Percentiles rank a stretch among this genome's conserved stretches.
These are phyloP conservation scores for Pseudogymnoascus sp. DNA, from an alignment of 2,329 filamentous ascomycete genomes.

Conservation along the genomic window DNA sequence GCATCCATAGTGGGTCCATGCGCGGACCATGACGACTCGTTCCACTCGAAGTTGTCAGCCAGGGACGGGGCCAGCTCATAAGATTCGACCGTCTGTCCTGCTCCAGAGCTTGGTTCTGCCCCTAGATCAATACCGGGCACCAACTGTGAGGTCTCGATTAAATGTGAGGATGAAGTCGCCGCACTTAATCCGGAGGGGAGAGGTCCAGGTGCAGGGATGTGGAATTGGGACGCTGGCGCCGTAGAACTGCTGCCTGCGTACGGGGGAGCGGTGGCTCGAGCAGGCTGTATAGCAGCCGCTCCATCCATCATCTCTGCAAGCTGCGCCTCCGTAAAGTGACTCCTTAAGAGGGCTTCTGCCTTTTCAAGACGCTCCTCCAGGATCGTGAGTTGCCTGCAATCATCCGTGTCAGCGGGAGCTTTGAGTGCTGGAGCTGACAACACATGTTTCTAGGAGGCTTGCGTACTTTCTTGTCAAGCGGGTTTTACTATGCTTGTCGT, in stretches of 20 bases:
- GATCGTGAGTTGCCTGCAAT: slow-evolving; percentile 7
- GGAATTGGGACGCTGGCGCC: not conserved
- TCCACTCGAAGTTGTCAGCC: slow-evolving; percentile 8
- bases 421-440: not conserved
- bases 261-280: not conserved
- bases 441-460: not conserved
- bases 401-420: not conserved
- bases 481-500: slow-evolving; percentile 11
- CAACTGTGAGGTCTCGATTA: not conserved
- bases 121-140: not conserved
- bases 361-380: slow-evolving; percentile 9
- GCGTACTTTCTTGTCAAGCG: slow-evolving; percentile 7
- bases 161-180: not conserved
- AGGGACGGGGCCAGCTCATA: slow-evolving; percentile 8
- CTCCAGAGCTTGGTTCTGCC: not conserved
- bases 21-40: slow-evolving; percentile 7
- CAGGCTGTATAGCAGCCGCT: not conserved
- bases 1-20: not conserved
- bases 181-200: not conserved
- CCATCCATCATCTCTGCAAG: slow-evolving; percentile 9
- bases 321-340: slow-evolving; percentile 9
- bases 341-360: slow-evolving; percentile 8
- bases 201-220: not conserved
- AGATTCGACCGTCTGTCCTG: not conserved
- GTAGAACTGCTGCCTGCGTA: not conserved